Evolutionary conservation across 495 filamentous ascomycete genomes (phyloP).

Genomic region (Corynascus novoguineensis): DNA sequence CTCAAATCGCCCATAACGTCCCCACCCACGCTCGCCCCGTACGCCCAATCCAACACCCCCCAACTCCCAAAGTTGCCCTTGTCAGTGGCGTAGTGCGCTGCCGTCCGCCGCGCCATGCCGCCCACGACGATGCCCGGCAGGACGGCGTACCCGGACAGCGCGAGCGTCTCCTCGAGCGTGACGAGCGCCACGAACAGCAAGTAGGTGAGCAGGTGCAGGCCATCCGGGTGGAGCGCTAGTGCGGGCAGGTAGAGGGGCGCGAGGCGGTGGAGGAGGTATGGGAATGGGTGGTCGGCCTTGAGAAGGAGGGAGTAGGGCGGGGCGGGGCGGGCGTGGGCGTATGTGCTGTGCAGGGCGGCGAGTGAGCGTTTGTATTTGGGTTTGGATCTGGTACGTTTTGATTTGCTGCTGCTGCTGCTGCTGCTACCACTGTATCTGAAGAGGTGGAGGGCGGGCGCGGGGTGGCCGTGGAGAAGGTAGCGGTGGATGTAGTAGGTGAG

Average conservation of each 20-base stretch:
- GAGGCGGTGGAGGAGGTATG: conserved; percentile 62
- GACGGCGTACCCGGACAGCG: conserved; percentile 70
- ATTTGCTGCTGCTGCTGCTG: background rate
- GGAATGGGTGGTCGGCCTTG: conserved; percentile 72
- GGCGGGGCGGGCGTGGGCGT: conserved; percentile 53
- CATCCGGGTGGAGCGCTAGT: conserved; percentile 23
- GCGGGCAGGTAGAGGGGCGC: conserved; percentile 69
- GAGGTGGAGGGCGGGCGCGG: conserved; percentile 35
- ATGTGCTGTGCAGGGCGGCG: conserved; percentile 48
- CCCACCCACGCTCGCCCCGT: conserved; percentile 60
- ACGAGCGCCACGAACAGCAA: conserved; percentile 60
- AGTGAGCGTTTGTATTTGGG: conserved; percentile 26
- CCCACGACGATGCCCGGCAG: conserved; percentile 70
- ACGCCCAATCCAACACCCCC: conserved; percentile 71
- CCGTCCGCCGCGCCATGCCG: conserved; percentile 65
- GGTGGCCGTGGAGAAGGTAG: conserved; percentile 55
- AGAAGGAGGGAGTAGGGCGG: conserved; percentile 59
- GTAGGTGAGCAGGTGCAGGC: conserved; percentile 79
- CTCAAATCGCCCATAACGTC: conserved; percentile 51
- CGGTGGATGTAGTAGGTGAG: conserved; percentile 69
- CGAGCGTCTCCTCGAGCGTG: conserved; percentile 71
- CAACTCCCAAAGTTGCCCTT: conserved; percentile 70
- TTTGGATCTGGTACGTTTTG: background rate
- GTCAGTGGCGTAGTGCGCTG: conserved; percentile 55
- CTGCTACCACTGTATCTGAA: background rate